Evolutionary conservation across 1,139 yeast genomes (phyloP).

Genomic region (Hyphopichia burtonii): DNA sequence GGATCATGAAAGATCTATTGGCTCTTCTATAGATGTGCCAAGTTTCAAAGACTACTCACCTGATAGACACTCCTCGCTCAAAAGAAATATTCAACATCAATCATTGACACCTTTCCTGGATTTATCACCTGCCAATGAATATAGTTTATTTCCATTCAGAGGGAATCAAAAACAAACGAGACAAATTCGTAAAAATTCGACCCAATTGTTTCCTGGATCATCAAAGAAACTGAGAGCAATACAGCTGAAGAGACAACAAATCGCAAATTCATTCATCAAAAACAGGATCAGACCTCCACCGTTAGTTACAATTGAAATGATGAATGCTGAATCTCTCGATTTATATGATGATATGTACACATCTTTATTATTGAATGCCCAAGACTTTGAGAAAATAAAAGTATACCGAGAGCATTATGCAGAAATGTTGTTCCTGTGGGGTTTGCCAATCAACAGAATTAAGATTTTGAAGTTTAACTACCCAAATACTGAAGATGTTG

Average conservation of each 20-base stretch:
- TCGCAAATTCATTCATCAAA: constrained; percentile 5
- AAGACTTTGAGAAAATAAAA: constrained; percentile 44
- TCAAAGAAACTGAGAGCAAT: constrained; percentile 9
- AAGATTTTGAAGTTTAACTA: constrained; percentile 77
- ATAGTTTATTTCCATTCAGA: not conserved
- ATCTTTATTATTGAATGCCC: constrained; percentile 46
- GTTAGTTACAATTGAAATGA: constrained; percentile 50
- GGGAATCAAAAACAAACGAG: constrained; percentile 4
- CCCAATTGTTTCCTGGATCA: constrained; percentile 8
- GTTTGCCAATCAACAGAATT: constrained; percentile 70
- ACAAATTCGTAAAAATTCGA: not conserved
- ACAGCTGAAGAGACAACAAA: not conserved
- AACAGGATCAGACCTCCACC: constrained; percentile 30
- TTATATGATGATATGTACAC: constrained; percentile 48
- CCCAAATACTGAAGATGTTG: constrained; percentile 21
- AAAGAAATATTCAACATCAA: constrained; percentile 7
- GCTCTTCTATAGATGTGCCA: constrained; percentile 27
- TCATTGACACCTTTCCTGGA: not conserved
- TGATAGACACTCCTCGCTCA: constrained; percentile 15
- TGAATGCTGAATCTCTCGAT: constrained; percentile 57
- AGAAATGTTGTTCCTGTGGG: constrained; percentile 79
- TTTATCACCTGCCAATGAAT: not conserved
- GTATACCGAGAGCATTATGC: constrained; percentile 74
- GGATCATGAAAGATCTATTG: constrained; percentile 15
- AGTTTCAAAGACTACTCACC: constrained; percentile 29